A percentile compares a stretch with the other conserved stretches of the same genome.
These are phyloP conservation scores for Galeopsis tetrahit DNA, from an alignment of 257 asterid genomes.

Conservation along the genomic window DNA sequence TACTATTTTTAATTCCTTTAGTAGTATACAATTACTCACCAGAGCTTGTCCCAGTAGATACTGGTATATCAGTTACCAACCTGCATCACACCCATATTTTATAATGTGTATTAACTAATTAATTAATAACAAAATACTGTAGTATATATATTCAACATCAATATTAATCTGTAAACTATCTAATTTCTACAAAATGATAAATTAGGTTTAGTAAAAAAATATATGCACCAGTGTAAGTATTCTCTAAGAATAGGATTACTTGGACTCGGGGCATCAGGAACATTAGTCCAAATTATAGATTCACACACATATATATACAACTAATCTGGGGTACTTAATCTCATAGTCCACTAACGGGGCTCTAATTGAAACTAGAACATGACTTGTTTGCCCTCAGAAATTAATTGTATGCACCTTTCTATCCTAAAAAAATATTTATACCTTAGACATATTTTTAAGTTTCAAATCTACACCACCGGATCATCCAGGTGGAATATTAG, in stretches of 20 bases:
- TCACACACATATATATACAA: background rate
- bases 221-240: slow-evolving; percentile 60
- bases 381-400: no score
- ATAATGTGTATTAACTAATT: background rate
- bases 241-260: slow-evolving; percentile 60
- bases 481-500: no score
- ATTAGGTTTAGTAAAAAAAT: background rate
- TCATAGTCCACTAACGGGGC: no score
- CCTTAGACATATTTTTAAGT: no score
- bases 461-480: no score
- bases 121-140: background rate
- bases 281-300: background rate
- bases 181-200: no score
- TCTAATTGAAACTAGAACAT: no score
- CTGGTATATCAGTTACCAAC: slow-evolving; percentile 86
- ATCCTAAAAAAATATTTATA: no score
- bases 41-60: slow-evolving; percentile 59
- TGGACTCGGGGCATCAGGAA: slow-evolving; percentile 76
- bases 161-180: no score
- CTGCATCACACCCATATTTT: slow-evolving; percentile 30
- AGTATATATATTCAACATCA: background rate
- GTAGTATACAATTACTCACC: slow-evolving; percentile 43
- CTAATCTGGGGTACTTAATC: no score
- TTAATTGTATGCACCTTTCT: no score
- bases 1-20: no score